These are phyloP conservation scores for Tardiomyces depauwii DNA, from an alignment of 1,139 yeast species.

Conservation along the genomic window DNA sequence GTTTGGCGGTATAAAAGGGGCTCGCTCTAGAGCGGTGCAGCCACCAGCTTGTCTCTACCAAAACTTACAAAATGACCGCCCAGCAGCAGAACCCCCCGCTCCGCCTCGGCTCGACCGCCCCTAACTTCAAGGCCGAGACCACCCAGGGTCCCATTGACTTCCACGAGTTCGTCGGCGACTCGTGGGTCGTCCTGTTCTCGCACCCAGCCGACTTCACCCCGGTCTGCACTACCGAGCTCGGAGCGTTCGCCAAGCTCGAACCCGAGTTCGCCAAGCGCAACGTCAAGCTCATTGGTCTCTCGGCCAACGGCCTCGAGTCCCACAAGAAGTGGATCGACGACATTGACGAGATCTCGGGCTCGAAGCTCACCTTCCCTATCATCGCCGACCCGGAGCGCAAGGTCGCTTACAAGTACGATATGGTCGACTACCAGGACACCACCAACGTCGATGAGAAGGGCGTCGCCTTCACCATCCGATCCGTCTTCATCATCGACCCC, in stretches of 20 bases:
- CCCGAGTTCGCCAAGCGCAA: constrained; percentile 71
- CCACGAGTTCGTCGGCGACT: constrained; percentile 63
- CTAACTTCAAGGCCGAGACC: constrained; percentile 65
- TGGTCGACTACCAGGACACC: constrained; percentile 63
- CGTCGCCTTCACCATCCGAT: constrained; percentile 60
- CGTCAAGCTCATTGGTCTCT: constrained; percentile 67
- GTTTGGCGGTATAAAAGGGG: too few species aligned
- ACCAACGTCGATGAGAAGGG: constrained; percentile 49
- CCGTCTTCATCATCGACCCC: constrained; percentile 78
- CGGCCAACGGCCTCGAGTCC: constrained; percentile 59
- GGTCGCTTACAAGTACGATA: constrained; percentile 59
- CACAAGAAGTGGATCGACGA: constrained; percentile 79
- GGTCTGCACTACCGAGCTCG: constrained; percentile 82
- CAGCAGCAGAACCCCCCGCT: constrained; percentile 5
- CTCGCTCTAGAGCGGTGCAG: too few species aligned
- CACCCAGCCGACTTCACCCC: constrained; percentile 89
- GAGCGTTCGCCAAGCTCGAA: constrained; percentile 76
- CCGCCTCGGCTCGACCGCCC: constrained; percentile 61
- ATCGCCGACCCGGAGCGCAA: constrained; percentile 67
- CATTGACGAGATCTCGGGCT: constrained; percentile 65
- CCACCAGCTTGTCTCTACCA: too few species aligned
- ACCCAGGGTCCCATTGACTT: constrained; percentile 65
- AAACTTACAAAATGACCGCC: background rate
- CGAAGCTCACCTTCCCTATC: constrained; percentile 62
- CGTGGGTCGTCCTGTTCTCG: constrained; percentile 72